Evolutionary conservation across 2,329 filamentous ascomycete genomes (phyloP).

Genomic region (Dactylellina cionopaga): DNA sequence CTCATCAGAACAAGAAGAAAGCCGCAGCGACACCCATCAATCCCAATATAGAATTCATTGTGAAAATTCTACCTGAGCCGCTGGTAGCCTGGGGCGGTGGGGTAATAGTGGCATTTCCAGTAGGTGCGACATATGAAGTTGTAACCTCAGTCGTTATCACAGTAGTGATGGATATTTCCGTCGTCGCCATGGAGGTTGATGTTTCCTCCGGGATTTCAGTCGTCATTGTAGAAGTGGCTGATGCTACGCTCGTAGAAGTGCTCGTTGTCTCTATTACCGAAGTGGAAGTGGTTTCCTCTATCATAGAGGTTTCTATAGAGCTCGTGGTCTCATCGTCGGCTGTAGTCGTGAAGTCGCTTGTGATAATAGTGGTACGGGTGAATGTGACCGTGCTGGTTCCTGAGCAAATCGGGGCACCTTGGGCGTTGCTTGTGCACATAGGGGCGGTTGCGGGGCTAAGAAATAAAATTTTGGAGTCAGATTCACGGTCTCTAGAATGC

Average conservation of each 20-base stretch:
- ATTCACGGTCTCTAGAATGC: too few relatives aligned
- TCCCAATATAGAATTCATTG: background rate
- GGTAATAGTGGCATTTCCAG: background rate
- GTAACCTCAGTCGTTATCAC: background rate
- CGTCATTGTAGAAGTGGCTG: background rate
- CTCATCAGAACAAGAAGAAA: slow-evolving; percentile 24
- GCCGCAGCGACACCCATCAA: slow-evolving; percentile 7
- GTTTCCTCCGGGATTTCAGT: slow-evolving; percentile 8
- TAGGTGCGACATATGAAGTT: background rate
- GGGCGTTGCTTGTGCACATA: slow-evolving; percentile 1
- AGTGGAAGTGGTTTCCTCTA: slow-evolving; percentile 1
- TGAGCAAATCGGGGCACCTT: slow-evolving; percentile 12
- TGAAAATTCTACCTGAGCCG: background rate
- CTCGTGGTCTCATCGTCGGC: background rate
- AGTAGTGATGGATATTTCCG: too few relatives aligned
- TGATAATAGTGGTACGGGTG: background rate
- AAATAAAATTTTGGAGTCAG: background rate
- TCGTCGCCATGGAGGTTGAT: background rate
- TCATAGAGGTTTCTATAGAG: background rate
- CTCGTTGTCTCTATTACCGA: background rate
- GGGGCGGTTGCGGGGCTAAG: slow-evolving; percentile 12
- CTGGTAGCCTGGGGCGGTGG: slow-evolving; percentile 1
- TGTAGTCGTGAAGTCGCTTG: background rate
- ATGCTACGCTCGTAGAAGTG: background rate
- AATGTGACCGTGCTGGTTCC: background rate